Conservation (phyloP, 2,329 filamentous ascomycete species). For the Penicillium sp. region DNA sequence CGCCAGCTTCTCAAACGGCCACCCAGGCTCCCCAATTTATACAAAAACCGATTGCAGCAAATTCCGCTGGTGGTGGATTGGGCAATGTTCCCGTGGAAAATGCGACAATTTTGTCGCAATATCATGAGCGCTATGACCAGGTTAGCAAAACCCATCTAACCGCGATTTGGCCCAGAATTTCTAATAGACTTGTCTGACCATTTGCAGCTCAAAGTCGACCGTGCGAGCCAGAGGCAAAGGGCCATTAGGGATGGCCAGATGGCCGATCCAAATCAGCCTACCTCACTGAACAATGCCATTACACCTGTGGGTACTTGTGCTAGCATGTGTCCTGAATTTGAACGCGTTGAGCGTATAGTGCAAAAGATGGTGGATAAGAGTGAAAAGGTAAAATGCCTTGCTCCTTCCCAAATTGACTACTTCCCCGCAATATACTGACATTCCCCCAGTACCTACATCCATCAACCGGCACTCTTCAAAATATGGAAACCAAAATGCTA, state of each 20-base stretch:
- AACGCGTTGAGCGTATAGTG: conserved; percentile 61
- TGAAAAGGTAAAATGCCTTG: conserved; percentile 52
- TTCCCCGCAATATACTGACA: conserved; percentile 10
- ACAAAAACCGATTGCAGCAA: background rate
- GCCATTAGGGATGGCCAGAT: conserved; percentile 57
- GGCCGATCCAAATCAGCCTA: conserved; percentile 62
- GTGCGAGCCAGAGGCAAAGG: conserved; percentile 50
- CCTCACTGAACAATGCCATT: conserved; percentile 60
- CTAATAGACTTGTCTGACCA: conserved; percentile 3
- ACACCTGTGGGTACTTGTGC: conserved; percentile 62
- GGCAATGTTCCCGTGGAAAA: conserved; percentile 23
- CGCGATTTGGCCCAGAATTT: background rate
- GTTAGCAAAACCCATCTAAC: conserved; percentile 21
- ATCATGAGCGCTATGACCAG: conserved; percentile 40
- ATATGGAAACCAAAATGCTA: conserved; percentile 54
- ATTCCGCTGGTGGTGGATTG: background rate
- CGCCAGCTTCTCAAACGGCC: conserved; percentile 1
- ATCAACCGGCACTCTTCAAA: conserved; percentile 33
- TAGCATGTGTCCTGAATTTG: conserved; percentile 65
- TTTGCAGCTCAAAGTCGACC: conserved; percentile 49
- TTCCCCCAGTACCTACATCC: conserved; percentile 36
- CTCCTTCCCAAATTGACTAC: background rate
- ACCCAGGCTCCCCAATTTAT: background rate
- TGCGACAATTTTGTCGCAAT: conserved; percentile 22
- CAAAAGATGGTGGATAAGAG: conserved; percentile 62